A percentile compares a stretch with the other conserved stretches of the same genome.
Conservation (phyloP, 148 eudicot genomes). For the Rhododendron henanense region DNA sequence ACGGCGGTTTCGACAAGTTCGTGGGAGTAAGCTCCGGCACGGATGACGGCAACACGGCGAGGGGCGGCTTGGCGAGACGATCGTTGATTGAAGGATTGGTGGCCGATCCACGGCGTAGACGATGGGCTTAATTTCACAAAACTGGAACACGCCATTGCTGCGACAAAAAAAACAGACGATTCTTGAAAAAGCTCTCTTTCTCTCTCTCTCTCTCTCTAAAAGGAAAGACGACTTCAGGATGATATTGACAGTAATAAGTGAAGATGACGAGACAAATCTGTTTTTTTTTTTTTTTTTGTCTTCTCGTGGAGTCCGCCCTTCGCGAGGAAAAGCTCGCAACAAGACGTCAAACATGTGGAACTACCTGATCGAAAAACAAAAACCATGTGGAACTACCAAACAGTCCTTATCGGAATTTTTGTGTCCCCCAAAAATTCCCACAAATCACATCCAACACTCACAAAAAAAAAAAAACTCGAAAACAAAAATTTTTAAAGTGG, state of each 20-base stretch:
- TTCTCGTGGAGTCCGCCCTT: not conserved
- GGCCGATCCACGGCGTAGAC: conserved; percentile 58
- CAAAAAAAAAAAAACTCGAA: not conserved
- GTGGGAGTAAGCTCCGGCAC: conserved; percentile 59
- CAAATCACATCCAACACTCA: not conserved
- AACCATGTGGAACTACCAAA: too few relatives aligned
- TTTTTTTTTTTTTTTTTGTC: not conserved
- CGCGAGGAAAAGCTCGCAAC: not conserved
- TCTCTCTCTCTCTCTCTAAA: too few relatives aligned
- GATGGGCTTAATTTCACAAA: conserved; percentile 52
- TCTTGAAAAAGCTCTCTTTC: not conserved
- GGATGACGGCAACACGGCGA: conserved; percentile 51
- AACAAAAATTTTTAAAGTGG: too few relatives aligned
- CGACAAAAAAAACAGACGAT: not conserved
- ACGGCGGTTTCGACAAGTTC: conserved; percentile 91
- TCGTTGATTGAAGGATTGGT: conserved; percentile 39
- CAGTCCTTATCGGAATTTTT: not conserved
- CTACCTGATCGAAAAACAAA: not conserved
- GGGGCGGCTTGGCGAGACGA: conserved; percentile 26
- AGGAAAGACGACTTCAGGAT: not conserved
- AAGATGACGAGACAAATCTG: not conserved
- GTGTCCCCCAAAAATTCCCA: not conserved
- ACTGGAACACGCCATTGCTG: conserved; percentile 52
- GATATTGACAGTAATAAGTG: not conserved
- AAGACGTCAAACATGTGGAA: not conserved